Evolutionary conservation across 1,284 basidiomycete genomes (phyloP).

Genomic region (Malassezia yamatoensis): DNA sequence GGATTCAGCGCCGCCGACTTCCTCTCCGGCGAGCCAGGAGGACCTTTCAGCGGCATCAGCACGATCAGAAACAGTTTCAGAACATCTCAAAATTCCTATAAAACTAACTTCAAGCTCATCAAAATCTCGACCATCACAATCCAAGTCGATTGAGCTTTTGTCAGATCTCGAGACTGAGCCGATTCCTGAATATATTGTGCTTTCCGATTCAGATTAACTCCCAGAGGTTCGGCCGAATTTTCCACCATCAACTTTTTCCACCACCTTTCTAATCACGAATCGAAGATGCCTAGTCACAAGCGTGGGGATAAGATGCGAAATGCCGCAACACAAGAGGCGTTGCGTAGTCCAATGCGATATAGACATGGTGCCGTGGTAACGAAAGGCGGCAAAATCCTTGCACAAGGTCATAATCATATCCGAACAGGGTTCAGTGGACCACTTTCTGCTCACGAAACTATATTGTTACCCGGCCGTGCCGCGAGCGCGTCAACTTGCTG

Average conservation of each 20-base stretch:
- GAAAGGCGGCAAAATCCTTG: conserved; percentile 23
- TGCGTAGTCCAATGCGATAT: conserved; percentile 20
- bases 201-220: neutral
- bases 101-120: neutral
- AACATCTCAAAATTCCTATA: neutral
- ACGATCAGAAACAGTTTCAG: too few species aligned
- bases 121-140: neutral
- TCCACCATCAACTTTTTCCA: neutral
- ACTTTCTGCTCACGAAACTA: conserved; percentile 10
- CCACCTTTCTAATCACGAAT: neutral
- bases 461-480: neutral
- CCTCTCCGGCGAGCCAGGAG: too few species aligned
- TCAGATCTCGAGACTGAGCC: neutral
- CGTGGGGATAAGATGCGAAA: conserved; percentile 21
- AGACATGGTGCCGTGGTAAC: conserved; percentile 20
- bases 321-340: conserved; percentile 20
- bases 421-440: conserved; percentile 20
- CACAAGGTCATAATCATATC: conserved; percentile 20
- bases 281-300: conserved; percentile 16
- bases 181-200: neutral
- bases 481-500: neutral
- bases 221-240: conserved; percentile 3
- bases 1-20: neutral
- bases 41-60: too few species aligned
- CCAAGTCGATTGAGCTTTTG: neutral